These are phyloP conservation scores for Cytauxzoon felis DNA, from an alignment of 169 alveolate species.

Conservation along the genomic window DNA sequence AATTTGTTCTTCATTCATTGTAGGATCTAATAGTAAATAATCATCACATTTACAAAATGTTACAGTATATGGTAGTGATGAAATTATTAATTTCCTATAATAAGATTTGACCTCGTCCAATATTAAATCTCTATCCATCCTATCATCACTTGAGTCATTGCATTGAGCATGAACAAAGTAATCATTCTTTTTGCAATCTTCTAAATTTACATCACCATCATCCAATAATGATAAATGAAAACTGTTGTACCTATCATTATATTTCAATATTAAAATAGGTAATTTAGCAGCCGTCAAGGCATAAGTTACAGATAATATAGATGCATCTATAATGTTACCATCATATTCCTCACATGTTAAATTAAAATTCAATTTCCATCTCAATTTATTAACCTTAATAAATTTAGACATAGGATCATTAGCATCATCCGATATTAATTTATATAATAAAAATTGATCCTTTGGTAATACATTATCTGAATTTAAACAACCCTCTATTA, in stretches of 20 bases:
- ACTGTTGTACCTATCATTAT: background rate
- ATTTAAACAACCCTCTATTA: conserved; percentile 32
- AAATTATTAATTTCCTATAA: background rate
- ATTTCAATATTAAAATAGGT: conserved; percentile 25
- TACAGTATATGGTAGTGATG: conserved; percentile 39
- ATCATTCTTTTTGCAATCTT: no score
- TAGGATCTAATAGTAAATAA: conserved; percentile 46
- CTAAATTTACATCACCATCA: no score
- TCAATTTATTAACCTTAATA: background rate
- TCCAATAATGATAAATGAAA: background rate
- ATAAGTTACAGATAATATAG: conserved; percentile 23
- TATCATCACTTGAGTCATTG: no score
- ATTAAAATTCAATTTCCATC: conserved; percentile 42
- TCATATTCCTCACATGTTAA: conserved; percentile 53
- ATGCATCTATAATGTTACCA: conserved; percentile 46
- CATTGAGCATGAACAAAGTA: no score
- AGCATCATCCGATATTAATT: background rate
- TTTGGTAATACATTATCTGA: conserved; percentile 24
- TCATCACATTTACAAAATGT: conserved; percentile 31
- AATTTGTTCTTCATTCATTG: conserved; percentile 43
- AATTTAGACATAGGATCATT: background rate
- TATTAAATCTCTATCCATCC: no score
- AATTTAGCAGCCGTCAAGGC: conserved; percentile 20
- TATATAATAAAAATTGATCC: conserved; percentile 27
- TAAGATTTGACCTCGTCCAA: background rate